Evolutionary conservation across 169 alveolate genomes (phyloP), one percentile per base, ranked within the genome.

Genomic region (Plasmodium cynomolgi): DNA sequence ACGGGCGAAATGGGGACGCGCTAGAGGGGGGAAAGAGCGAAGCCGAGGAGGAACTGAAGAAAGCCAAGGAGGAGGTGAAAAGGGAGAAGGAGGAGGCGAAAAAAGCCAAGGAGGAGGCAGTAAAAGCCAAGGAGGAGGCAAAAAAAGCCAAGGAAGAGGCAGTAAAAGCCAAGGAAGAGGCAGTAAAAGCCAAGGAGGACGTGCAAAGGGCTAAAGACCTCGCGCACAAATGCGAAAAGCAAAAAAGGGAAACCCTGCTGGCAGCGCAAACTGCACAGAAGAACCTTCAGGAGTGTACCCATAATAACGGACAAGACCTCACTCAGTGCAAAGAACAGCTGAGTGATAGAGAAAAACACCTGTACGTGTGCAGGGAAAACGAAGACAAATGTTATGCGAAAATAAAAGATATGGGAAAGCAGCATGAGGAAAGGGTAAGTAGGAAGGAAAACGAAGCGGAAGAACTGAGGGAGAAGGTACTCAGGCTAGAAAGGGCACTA

Each of bases 311-410:
- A 1, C 31, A 37, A 26, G 41, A 84, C 26, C 62, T 71, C 44
- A 84, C 23, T 26, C 37, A 23, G 39, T 73, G 84, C 33, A 31
- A 6, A 34, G 31, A 20, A 29, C 50, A 84, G 77, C 26, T 74
- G 8, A 74, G 37, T 7, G 84, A 72, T 17, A 84, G 20, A 17
- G 47, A 84, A 72, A 73, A 29, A 15, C 47, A 73, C 17, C 77
- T 84, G 56, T 47, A 84, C 34, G 37, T 26, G 3, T 84, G 93
- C 58, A 84, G 80, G 75, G 93, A 74, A 47, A 84, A 74, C 1
- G 93, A 73, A 74, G 9, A 23, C 3, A 84, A 84, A 47, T 31
- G 47, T 13, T 44, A 75, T 73, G 84, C 37, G 56, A 15, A 37
- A 37, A 17, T 84, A 4, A 9, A 84, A 84, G 84, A 50, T 11